Evolutionary conservation across 208 protist genomes (phyloP), one percentile per base, ranked within the genome.

Genomic region (Acanthamoeba triangularis): DNA sequence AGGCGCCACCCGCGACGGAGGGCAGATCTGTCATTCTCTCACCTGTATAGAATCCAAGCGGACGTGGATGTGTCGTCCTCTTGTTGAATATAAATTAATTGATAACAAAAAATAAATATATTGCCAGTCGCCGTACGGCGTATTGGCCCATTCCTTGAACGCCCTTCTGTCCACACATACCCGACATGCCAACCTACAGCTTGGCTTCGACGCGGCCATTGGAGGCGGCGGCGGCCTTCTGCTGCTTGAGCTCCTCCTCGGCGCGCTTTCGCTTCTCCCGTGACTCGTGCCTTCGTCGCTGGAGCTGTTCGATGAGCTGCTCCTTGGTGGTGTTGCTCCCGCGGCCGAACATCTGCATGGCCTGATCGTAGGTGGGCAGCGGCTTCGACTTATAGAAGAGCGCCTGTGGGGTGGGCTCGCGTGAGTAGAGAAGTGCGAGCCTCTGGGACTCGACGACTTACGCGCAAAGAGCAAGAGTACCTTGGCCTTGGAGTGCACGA

Each of bases 401-500:
- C 49, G 49, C 49, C 49, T 54, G 49, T n/a, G 11, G 23, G 13
- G 13, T 8, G 13, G 28, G 7, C 30, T 7, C 65, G 28, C 28
- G 13, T 74, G 8, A 7, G 65, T 74, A 74, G 65, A 6, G 8
- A 7, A 23, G 65, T 35, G 28, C 13, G 13, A n/a, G 78, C 25
- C 44, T 87, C 11, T 18, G 25, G 13, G 10, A 47, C 13, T 87
- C 10, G 78, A 87, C 10, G 16, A 87, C 49, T 14, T 52, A 52
- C 3, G 7, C 49, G 11, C 49, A 11, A 52, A 52, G 49, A 52
- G 49, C 7, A 52, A 52, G 49, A 52, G 49, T 78, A 78, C 80
- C 52, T 28, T 65, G 44, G 80, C 80, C 80, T 56, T 13, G 44
- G 80, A 88, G 20, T 88, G 80, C 3, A 88, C 41, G 14, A 88